A percentile compares a stretch with the other conserved stretches of the same genome.
phyloP scores from a whole-genome alignment of 371 early-diverging fungal species.

The Apophysomyces sp. region DNA sequence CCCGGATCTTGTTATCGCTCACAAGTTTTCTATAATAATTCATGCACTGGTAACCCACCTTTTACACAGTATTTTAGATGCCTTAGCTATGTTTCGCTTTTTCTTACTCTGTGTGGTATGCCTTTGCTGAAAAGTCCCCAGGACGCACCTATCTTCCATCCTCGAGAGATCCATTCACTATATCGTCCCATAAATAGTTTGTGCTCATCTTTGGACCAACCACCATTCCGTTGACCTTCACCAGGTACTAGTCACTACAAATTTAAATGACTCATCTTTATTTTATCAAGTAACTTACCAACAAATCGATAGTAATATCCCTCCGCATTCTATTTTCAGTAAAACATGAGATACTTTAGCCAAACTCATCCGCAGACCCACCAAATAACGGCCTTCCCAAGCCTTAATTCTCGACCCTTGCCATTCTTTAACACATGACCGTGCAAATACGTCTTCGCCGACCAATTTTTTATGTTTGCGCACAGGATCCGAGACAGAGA shows the following conservation, averaged over 20 bases:
- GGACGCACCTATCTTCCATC: conserved; percentile 52
- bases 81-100: neutral
- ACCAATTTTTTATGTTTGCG: conserved; percentile 17
- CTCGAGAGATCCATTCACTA: conserved; percentile 50
- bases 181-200: conserved; percentile 55
- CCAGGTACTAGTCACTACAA: conserved; percentile 39
- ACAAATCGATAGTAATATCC: conserved; percentile 75
- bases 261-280: neutral
- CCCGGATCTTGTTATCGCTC: conserved; percentile 42
- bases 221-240: conserved; percentile 59
- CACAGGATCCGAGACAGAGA: neutral
- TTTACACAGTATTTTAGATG: neutral
- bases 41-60: conserved; percentile 69
- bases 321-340: conserved; percentile 46
- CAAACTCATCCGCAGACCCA: conserved; percentile 7
- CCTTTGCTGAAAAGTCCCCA: conserved; percentile 64
- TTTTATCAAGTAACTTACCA: conserved; percentile 22
- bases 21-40: conserved; percentile 59
- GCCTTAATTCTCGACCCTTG: conserved; percentile 60
- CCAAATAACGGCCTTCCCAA: conserved; percentile 53
- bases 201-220: conserved; percentile 47
- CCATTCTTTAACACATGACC: conserved; percentile 54
- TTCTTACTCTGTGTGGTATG: conserved; percentile 52
- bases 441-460: conserved; percentile 57
- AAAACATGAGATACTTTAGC: neutral